Evolutionary conservation across 108 stramenopile genomes (phyloP).

Genomic region (Fragilariopsis cylindrus): DNA sequence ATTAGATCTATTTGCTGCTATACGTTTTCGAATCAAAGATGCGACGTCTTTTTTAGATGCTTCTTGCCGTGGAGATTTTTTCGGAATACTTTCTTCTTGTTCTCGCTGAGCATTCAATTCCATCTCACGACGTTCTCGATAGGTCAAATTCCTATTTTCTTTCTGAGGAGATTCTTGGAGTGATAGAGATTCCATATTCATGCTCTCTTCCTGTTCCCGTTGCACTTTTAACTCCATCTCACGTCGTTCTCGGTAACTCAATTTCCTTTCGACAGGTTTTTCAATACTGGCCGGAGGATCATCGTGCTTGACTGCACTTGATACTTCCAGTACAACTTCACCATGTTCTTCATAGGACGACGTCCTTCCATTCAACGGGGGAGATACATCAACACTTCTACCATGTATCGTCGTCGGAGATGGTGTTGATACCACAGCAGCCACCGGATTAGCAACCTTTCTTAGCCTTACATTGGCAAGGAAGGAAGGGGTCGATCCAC

Average conservation of each 20-base stretch:
- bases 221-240: slow-evolving; percentile 31
- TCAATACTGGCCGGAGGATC: slow-evolving; percentile 9
- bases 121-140: slow-evolving; percentile 39
- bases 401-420: background rate
- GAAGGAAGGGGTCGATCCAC: slow-evolving; percentile 32
- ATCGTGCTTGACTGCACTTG: background rate
- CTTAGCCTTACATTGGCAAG: slow-evolving; percentile 44
- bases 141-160: slow-evolving; percentile 32
- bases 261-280: slow-evolving; percentile 20
- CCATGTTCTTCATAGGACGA: background rate
- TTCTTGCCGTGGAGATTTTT: background rate
- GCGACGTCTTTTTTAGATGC: slow-evolving; percentile 53
- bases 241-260: slow-evolving; percentile 43
- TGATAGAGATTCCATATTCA: background rate
- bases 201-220: slow-evolving; percentile 23
- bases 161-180: background rate
- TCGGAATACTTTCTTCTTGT: slow-evolving; percentile 22
- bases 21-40: slow-evolving; percentile 57
- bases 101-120: slow-evolving; percentile 31
- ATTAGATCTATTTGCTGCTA: slow-evolving; percentile 61
- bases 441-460: slow-evolving; percentile 21
- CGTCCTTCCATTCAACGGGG: background rate
- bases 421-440: background rate
- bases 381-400: background rate
- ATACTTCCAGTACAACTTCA: background rate